Conservation (phyloP, 169 alveolate species). For the Cryptosporidium andersoni region DNA sequence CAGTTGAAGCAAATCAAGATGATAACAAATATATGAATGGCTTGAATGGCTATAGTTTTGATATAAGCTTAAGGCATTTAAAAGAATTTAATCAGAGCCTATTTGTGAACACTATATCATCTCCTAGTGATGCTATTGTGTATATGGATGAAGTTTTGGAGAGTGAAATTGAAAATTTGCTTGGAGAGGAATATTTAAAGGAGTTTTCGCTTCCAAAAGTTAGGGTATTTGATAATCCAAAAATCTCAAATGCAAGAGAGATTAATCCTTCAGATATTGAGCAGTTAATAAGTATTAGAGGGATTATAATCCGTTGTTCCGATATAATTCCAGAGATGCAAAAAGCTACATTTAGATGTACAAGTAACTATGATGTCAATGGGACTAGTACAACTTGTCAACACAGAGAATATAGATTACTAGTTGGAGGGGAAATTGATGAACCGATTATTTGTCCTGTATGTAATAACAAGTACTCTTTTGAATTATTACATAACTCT, state of each 20-base stretch:
- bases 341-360: conserved; percentile 94
- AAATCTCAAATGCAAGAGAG: conserved; percentile 80
- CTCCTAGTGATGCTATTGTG: conserved; percentile 59
- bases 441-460: conserved; percentile 93
- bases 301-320: conserved; percentile 94
- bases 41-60: conserved; percentile 31
- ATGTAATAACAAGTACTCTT: conserved; percentile 90
- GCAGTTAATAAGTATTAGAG: conserved; percentile 91
- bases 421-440: conserved; percentile 93
- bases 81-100: conserved; percentile 43
- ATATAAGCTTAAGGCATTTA: conserved; percentile 59
- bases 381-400: conserved; percentile 86
- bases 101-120: conserved; percentile 24
- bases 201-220: conserved; percentile 62
- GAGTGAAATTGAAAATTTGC: conserved; percentile 33
- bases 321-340: conserved; percentile 98
- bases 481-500: conserved; percentile 91
- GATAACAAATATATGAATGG: neutral
- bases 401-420: conserved; percentile 85
- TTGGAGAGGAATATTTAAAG: conserved; percentile 56
- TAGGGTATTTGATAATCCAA: conserved; percentile 56
- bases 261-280: conserved; percentile 87
- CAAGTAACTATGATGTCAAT: conserved; percentile 69
- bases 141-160: conserved; percentile 70
- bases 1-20: conserved; percentile 29